Conservation (phyloP, 805 yeast genomes). For the Starmera caribaea region DNA sequence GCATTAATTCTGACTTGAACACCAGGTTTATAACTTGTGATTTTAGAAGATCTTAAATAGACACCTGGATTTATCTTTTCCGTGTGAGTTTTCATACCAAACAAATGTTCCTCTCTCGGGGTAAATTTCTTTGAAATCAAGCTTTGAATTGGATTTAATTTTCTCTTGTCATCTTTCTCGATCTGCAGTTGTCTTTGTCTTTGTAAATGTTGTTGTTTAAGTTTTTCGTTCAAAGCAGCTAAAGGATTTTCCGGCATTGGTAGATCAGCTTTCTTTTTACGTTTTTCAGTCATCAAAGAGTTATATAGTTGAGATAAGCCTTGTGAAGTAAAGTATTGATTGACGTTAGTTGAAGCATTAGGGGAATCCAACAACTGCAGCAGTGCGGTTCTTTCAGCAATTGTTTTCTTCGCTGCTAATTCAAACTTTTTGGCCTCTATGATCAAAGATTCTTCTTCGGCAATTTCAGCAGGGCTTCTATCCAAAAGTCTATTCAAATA, state of each 20-base stretch:
- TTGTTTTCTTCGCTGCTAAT: conserved; percentile 81
- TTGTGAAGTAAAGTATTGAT: conserved; percentile 73
- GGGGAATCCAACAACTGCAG: conserved; percentile 82
- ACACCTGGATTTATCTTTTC: conserved; percentile 68
- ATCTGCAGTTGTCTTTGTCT: conserved; percentile 16
- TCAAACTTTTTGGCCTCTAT: conserved; percentile 91
- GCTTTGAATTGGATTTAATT: conserved; percentile 25
- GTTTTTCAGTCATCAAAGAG: conserved; percentile 61
- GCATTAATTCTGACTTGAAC: conserved; percentile 52
- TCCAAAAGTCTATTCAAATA: conserved; percentile 69
- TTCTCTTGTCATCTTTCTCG: conserved; percentile 14
- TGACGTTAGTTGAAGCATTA: conserved; percentile 61
- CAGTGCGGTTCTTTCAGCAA: conserved; percentile 71
- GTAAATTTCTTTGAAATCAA: conserved; percentile 37
- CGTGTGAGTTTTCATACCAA: conserved; percentile 73
- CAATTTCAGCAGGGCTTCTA: conserved; percentile 92
- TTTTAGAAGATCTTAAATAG: conserved; percentile 65
- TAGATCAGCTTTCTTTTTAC: conserved; percentile 36
- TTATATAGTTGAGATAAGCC: conserved; percentile 84
- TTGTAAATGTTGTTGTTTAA: conserved; percentile 18
- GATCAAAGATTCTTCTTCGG: conserved; percentile 92
- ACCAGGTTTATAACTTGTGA: conserved; percentile 71
- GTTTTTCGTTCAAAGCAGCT: conserved; percentile 29
- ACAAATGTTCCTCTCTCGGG: conserved; percentile 71
- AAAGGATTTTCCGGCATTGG: conserved; percentile 34